Base-by-base conservation (phyloP, 306 rosid species). In the Quercus bicolor region DNA sequence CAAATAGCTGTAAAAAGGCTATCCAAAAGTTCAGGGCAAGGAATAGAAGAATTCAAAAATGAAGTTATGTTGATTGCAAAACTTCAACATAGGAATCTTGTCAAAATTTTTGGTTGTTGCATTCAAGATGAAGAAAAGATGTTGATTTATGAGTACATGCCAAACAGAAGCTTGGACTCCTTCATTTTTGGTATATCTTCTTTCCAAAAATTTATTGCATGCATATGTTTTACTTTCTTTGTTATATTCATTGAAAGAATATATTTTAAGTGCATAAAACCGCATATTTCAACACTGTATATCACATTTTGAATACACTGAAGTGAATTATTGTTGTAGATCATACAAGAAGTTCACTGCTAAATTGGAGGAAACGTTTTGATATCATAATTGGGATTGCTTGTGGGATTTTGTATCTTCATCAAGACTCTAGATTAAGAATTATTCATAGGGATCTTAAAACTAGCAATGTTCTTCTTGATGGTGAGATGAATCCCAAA, bases 51-150 rank as follows among this genome's bases (percentile, higher is more conserved):
- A 66, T 85, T 82, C 48, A 77, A 77, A 79, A 82, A 68, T 51
- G 89, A 85, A 57, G 51, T 69, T 34, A 5, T 77, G 15, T 69
- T 82, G 76, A 79, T 86, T 19, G 73, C 82, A 29, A 83, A 86
- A 9, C 84, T 82, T 74, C 89, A 86, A 51, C 86, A 86, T 37
- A 75, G 85, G 74, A 82, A 77, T 51, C 89, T 86, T 37, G 84
- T 86, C 45, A 79, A 20, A 43, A 78, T 86, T 56, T 8, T 82
- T 78, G 89, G 84, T 13, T 86, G 73, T 82, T 82, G 80, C n/a
- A 48, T 82, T 54, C 60, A 79, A 6, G 60, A 64, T 0, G 83
- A 82, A 4, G 89, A 82, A 75, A 86, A 81, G 69, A 33, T 86
- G 34, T 73, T 82, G 19, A 29, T 86, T 15, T 86, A 82, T 43